A percentile compares a stretch with the other conserved stretches of the same genome.
Conservation (phyloP, 208 protist genomes). For the Eutreptiella sp. region DNA sequence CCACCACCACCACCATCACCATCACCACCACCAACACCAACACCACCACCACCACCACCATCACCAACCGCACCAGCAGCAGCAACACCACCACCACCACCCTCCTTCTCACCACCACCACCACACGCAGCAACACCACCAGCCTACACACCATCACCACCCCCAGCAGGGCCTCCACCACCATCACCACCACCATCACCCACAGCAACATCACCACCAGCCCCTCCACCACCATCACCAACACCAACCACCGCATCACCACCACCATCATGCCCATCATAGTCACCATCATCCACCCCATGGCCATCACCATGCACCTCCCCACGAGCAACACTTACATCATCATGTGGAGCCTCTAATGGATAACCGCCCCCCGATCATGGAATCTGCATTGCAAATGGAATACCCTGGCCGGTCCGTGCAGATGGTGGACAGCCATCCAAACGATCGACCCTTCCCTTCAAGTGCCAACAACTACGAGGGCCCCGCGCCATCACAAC, state of each 20-base stretch:
- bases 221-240: conserved; percentile 7
- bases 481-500: too few relatives aligned
- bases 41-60: conserved; percentile 19
- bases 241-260: conserved; percentile 9
- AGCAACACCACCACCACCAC: neutral
- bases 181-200: conserved; percentile 11
- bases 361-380: too few relatives aligned
- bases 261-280: conserved; percentile 19
- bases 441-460: too few relatives aligned
- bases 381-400: too few relatives aligned
- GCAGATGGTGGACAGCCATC: too few relatives aligned
- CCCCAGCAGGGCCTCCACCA: neutral
- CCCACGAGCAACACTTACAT: too few relatives aligned
- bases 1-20: neutral
- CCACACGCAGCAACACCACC: neutral
- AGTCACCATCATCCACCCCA: conserved; percentile 12
- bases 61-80: neutral
- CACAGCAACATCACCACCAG: neutral
- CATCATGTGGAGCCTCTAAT: too few relatives aligned
- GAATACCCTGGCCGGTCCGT: too few relatives aligned
- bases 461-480: too few relatives aligned
- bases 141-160: neutral
- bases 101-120: neutral
- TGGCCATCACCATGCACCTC: conserved; percentile 9
- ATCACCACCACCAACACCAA: neutral